Percentiles rank a stretch among this genome's conserved stretches.
These are phyloP conservation scores for Aspergillus homomorphus DNA, from an alignment of 495 filamentous ascomycete species.

Conservation along the genomic window DNA sequence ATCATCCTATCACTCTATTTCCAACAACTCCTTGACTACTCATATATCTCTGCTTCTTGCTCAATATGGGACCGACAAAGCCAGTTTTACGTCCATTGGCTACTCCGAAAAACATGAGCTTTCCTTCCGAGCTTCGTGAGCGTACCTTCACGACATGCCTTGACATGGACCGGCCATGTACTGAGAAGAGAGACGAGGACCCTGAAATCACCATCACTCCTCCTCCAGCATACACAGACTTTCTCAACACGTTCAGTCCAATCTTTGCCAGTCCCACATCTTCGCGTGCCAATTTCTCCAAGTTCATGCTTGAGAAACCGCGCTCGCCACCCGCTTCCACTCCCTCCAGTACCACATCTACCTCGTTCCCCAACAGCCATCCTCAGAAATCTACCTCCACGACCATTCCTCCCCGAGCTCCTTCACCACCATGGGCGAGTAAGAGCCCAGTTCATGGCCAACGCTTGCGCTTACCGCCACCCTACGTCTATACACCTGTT, in stretches of 20 bases:
- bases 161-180: background rate
- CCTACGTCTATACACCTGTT: constrained; percentile 10
- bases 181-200: background rate
- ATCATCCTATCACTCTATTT: constrained; percentile 4
- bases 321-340: constrained; percentile 12
- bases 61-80: constrained; percentile 17
- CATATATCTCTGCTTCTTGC: background rate
- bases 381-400: background rate
- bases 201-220: constrained; percentile 10
- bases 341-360: constrained; percentile 6
- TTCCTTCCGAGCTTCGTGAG: constrained; percentile 20
- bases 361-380: constrained; percentile 4
- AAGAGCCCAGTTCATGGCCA: constrained; percentile 5
- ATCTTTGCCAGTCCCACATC: constrained; percentile 3
- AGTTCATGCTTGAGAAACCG: constrained; percentile 13
- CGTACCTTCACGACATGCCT: constrained; percentile 8
- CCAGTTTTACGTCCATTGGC: constrained; percentile 16
- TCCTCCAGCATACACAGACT: constrained; percentile 20
- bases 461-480: constrained; percentile 15
- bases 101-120: constrained; percentile 15
- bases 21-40: background rate
- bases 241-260: constrained; percentile 20
- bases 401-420: constrained; percentile 2
- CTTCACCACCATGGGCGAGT: background rate
- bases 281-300: constrained; percentile 10